These are phyloP conservation scores for Sarocladiaceae sp. DNA, from an alignment of 2,329 filamentous ascomycete species.

Conservation along the genomic window DNA sequence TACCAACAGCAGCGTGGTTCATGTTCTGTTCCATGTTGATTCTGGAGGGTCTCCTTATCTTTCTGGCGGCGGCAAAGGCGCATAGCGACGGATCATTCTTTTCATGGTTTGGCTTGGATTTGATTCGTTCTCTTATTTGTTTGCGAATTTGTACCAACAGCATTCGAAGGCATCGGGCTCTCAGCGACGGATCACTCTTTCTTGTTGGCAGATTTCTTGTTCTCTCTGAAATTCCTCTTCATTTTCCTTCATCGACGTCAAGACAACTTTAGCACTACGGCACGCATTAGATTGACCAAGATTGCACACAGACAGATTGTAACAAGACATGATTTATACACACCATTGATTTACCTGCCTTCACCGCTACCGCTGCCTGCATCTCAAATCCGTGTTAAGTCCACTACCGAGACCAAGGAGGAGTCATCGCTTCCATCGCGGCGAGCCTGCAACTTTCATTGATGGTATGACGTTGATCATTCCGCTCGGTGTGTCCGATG, in stretches of 20 bases:
- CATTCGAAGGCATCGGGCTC: not conserved
- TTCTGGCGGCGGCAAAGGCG: not conserved
- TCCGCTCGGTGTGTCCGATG: slow-evolving; percentile 3
- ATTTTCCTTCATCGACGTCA: not conserved
- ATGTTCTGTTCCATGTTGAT: not conserved
- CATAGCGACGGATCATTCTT: slow-evolving; percentile 8
- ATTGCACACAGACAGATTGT: not conserved
- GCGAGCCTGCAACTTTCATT: not conserved
- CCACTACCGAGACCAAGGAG: not conserved
- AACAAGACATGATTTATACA: not conserved
- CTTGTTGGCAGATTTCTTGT: not conserved
- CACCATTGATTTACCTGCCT: not conserved
- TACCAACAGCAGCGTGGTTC: not conserved
- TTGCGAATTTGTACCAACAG: slow-evolving; percentile 2
- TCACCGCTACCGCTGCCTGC: not conserved
- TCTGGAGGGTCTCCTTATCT: not conserved
- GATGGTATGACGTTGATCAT: slow-evolving; percentile 5
- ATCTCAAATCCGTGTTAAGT: not conserved
- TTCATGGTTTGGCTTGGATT: not conserved
- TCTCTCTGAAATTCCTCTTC: not conserved
- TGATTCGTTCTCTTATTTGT: not conserved
- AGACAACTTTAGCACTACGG: not conserved
- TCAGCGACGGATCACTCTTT: slow-evolving; percentile 6
- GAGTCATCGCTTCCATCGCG: not conserved
- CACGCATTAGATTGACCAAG: not conserved